These are phyloP conservation scores for Capsella bursapastoris DNA, from an alignment of 345 rosid species.

Conservation along the genomic window DNA sequence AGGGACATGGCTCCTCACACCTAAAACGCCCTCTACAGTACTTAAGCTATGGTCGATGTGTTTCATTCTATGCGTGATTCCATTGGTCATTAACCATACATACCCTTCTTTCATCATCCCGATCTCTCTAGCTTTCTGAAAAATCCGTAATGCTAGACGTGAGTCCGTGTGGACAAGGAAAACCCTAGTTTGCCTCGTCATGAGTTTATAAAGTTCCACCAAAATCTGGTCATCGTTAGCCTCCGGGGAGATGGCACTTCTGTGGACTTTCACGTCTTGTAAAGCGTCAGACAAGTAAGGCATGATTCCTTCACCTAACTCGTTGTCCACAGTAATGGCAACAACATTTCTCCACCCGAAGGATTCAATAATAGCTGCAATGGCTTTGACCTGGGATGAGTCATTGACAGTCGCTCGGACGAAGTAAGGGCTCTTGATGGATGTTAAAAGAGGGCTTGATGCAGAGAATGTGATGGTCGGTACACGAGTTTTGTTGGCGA, in stretches of 20 bases:
- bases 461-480: slow-evolving; percentile 60
- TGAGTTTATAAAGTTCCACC: slow-evolving; percentile 51
- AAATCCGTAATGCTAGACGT: slow-evolving; percentile 43
- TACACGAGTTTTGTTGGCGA: slow-evolving; percentile 50
- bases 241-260: slow-evolving; percentile 41
- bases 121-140: slow-evolving; percentile 47
- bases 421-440: slow-evolving; percentile 45
- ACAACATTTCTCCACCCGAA: slow-evolving; percentile 56
- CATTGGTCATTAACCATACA: slow-evolving; percentile 56
- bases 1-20: slow-evolving; percentile 40
- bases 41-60: background rate
- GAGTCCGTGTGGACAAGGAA: slow-evolving; percentile 58
- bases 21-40: slow-evolving; percentile 42
- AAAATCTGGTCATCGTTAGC: slow-evolving; percentile 52
- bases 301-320: slow-evolving; percentile 54
- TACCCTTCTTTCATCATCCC: slow-evolving; percentile 71
- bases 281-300: slow-evolving; percentile 50
- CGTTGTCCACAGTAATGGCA: slow-evolving; percentile 47
- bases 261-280: slow-evolving; percentile 30
- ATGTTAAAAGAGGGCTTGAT: slow-evolving; percentile 46
- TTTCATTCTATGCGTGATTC: slow-evolving; percentile 32
- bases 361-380: slow-evolving; percentile 43
- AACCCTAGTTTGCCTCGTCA: slow-evolving; percentile 61
- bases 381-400: slow-evolving; percentile 54
- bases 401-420: slow-evolving; percentile 52